Base-by-base conservation (phyloP, 2,329 filamentous ascomycete genomes). In the Pseudogymnoascus sp. region DNA sequence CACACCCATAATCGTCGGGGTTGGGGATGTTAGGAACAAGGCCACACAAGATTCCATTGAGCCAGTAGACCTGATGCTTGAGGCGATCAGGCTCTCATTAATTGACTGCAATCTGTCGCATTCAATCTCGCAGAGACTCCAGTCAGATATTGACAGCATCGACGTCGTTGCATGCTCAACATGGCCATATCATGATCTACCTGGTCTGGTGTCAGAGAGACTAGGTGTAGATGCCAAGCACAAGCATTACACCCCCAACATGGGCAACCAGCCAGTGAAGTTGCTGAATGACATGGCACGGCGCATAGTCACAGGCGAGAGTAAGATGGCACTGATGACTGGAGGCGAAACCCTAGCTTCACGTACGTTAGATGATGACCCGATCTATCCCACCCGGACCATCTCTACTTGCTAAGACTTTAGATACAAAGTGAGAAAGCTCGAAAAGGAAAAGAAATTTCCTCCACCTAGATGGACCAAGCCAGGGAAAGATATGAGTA, bases 321-420 rank as follows among this genome's bases (percentile, higher is more conserved):
- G 73, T 11, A 83, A 78, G 14, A 77, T 88, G 4, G 84, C 84
- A 0, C 71, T 89, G 38, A 72, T 89, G 0, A 81, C 82, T 1
- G 86, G 86, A 1, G 86, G 84, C 8, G 86, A 89, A 70, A 85
- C 86, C 8, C 72, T 89, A 64, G 86, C 84, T 63, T 86, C 80
- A 21, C 70, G 82, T 83, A 74, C 68, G 75, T 65, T 5, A 4
- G 11, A 10, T 13, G 1, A 19, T 13, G 6, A 31, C 62, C 65
- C 61, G 14, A 62, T 26, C 11, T 29, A n/a, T 47, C 21, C 21
- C 21, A 47, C 42, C 21, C 11, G 5, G 21, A 26, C 13, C 42
- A 26, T n/a, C 10, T 26, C 21, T 6, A 13, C 38, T 29, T 47
- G 42, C 42, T 47, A 47, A 47, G 26, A 26, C n/a, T 65, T 73